Conservation (phyloP, 768 basidiomycete genomes). For the Suillus luteus region DNA sequence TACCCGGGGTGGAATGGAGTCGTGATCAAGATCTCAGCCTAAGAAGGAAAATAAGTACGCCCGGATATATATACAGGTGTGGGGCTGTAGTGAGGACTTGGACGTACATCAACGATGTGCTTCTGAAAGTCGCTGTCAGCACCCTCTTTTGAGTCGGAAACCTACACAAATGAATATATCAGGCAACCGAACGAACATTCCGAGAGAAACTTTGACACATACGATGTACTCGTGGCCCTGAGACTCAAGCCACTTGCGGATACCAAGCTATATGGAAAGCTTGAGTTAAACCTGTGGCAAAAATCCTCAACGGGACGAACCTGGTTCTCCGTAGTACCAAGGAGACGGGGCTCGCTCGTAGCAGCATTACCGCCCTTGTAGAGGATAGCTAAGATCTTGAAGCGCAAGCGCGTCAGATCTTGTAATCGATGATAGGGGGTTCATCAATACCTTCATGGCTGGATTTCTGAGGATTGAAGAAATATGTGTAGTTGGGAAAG, state of each 20-base stretch:
- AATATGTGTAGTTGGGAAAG: slow-evolving; percentile 11
- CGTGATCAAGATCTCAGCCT: slow-evolving; percentile 82
- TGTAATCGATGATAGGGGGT: not conserved
- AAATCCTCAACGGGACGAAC: slow-evolving; percentile 34
- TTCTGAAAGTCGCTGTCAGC: slow-evolving; percentile 80
- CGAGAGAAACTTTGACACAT: slow-evolving; percentile 22
- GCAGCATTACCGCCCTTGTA: slow-evolving; percentile 72
- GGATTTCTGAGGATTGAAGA: slow-evolving; percentile 4
- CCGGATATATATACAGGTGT: slow-evolving; percentile 13
- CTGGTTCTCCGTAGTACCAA: slow-evolving; percentile 82
- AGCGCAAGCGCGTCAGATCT: slow-evolving; percentile 13
- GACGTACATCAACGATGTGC: slow-evolving; percentile 73
- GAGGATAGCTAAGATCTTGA: slow-evolving; percentile 70
- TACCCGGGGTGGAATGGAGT: slow-evolving; percentile 89
- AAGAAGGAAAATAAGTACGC: slow-evolving; percentile 17
- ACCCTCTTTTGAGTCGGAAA: slow-evolving; percentile 83
- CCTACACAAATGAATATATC: slow-evolving; percentile 39
- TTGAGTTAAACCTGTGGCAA: not conserved
- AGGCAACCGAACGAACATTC: slow-evolving; percentile 10
- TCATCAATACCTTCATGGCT: slow-evolving; percentile 45
- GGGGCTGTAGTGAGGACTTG: not conserved
- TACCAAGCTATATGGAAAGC: slow-evolving; percentile 56
- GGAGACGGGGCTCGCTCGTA: slow-evolving; percentile 67
- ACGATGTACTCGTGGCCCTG: slow-evolving; percentile 79
- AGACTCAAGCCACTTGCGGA: slow-evolving; percentile 66